Evolutionary conservation across 805 yeast species (phyloP).

Genomic region (Scheffersomyces coipomensis): DNA sequence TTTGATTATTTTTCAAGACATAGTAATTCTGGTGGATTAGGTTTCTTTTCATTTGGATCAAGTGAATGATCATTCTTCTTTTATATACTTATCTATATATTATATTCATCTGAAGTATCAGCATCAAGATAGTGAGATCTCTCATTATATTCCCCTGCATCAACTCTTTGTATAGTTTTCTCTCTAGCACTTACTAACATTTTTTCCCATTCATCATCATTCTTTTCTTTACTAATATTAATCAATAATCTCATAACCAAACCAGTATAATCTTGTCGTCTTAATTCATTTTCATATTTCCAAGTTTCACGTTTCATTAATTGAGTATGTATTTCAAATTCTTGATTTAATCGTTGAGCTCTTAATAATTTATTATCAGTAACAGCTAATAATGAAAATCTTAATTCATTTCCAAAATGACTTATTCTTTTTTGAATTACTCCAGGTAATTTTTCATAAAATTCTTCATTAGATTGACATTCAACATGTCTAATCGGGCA

Average conservation of each 20-base stretch:
- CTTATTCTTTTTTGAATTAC: slow-evolving; percentile 47
- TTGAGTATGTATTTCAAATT: slow-evolving; percentile 36
- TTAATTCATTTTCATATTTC: slow-evolving; percentile 52
- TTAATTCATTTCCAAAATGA: slow-evolving; percentile 49
- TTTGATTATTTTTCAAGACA: slow-evolving; percentile 97
- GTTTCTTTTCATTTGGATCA: slow-evolving; percentile 36
- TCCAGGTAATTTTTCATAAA: slow-evolving; percentile 39
- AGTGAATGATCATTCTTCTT: slow-evolving; percentile 1
- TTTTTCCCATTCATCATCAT: slow-evolving; percentile 40
- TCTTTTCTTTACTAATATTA: slow-evolving; percentile 31
- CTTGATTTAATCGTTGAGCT: slow-evolving; percentile 38
- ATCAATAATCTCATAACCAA: slow-evolving; percentile 46
- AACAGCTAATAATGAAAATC: slow-evolving; percentile 57
- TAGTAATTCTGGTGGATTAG: slow-evolving; percentile 49
- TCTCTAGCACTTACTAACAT: slow-evolving; percentile 23
- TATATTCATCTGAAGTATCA: too few relatives aligned
- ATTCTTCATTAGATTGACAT: slow-evolving; percentile 40
- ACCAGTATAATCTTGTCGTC: slow-evolving; percentile 55
- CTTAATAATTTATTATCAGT: slow-evolving; percentile 48
- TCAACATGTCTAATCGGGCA: slow-evolving; percentile 52
- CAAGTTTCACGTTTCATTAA: slow-evolving; percentile 48
- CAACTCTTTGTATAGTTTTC: too few relatives aligned
- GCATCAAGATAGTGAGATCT: too few relatives aligned
- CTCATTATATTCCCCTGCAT: too few relatives aligned
- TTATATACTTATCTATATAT: too few relatives aligned